Conservation (phyloP, 495 filamentous ascomycete genomes). For the Tuber microsphaerosporum region DNA sequence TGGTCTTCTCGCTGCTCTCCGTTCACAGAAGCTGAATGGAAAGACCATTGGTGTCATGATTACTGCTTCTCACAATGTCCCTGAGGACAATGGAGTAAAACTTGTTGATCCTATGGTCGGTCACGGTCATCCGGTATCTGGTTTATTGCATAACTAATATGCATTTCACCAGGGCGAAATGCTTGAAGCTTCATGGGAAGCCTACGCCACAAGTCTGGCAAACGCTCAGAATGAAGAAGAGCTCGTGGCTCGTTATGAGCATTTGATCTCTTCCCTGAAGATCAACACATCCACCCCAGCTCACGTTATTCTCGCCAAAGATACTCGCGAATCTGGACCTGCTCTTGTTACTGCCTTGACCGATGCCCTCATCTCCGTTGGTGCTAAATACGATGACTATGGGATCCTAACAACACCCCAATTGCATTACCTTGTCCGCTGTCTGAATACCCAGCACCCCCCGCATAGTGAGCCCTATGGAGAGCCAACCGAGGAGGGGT, state of each 20-base stretch:
- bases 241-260: slow-evolving; percentile 65
- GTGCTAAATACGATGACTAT: slow-evolving; percentile 67
- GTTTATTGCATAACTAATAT: slow-evolving; percentile 12
- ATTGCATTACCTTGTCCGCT: slow-evolving; percentile 90
- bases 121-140: not conserved
- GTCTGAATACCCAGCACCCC: slow-evolving; percentile 81
- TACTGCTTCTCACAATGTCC: slow-evolving; percentile 95
- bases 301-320: slow-evolving; percentile 80
- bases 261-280: slow-evolving; percentile 63
- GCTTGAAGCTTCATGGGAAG: slow-evolving; percentile 91
- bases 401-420: slow-evolving; percentile 90
- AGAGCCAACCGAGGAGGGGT: slow-evolving; percentile 77
- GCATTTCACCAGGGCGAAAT: slow-evolving; percentile 65
- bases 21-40: slow-evolving; percentile 77
- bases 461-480: slow-evolving; percentile 65
- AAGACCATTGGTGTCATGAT: slow-evolving; percentile 97
- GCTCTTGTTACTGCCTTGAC: slow-evolving; percentile 68
- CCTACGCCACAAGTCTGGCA: slow-evolving; percentile 74
- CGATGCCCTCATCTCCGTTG: slow-evolving; percentile 67
- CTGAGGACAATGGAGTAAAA: slow-evolving; percentile 96
- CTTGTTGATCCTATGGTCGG: slow-evolving; percentile 86
- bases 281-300: slow-evolving; percentile 64
- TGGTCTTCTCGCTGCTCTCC: slow-evolving; percentile 79
- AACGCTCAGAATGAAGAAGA: slow-evolving; percentile 69
- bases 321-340: slow-evolving; percentile 86